Conservation (phyloP, 768 basidiomycete species). For the Sistotremastrum niveocremeum region DNA sequence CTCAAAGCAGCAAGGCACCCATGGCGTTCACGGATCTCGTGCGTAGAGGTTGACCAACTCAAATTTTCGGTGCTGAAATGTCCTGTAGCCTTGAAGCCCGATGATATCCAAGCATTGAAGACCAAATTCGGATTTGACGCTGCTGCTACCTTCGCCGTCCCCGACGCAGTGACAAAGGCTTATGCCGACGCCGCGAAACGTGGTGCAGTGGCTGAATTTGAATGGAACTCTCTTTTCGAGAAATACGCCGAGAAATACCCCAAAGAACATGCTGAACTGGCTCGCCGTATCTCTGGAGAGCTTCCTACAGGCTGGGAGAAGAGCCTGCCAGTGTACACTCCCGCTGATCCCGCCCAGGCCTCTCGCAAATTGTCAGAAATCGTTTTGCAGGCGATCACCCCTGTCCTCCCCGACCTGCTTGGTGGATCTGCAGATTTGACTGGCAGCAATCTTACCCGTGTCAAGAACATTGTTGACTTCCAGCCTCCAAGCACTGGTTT, state of each 20-base stretch:
- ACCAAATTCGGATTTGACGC: conserved; percentile 71
- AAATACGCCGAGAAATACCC: conserved; percentile 71
- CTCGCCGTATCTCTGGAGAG: conserved; percentile 69
- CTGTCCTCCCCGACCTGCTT: conserved; percentile 68
- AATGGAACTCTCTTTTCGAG: conserved; percentile 60
- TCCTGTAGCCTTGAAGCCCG: conserved; percentile 69
- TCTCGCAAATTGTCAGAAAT: conserved; percentile 91
- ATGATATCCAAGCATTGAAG: conserved; percentile 79
- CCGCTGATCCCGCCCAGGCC: conserved; percentile 71
- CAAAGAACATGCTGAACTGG: conserved; percentile 72
- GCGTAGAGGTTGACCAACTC: conserved; percentile 22
- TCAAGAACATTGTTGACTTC: conserved; percentile 79
- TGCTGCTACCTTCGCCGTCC: conserved; percentile 66
- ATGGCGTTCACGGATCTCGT: conserved; percentile 92
- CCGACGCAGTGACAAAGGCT: conserved; percentile 51
- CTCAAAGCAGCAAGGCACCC: conserved; percentile 85
- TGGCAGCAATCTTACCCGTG: conserved; percentile 84
- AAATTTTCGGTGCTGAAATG: conserved; percentile 3
- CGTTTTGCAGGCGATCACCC: conserved; percentile 61
- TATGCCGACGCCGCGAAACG: conserved; percentile 57
- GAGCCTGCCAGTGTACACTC: conserved; percentile 72
- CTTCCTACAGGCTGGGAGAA: conserved; percentile 84
- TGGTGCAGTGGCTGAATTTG: conserved; percentile 57
- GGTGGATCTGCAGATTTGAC: conserved; percentile 90
- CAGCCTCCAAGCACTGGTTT: conserved; percentile 78